phyloP scores from a whole-genome alignment of 2,329 filamentous ascomycete genomes.

The Fusarium tanahbumbuense region DNA sequence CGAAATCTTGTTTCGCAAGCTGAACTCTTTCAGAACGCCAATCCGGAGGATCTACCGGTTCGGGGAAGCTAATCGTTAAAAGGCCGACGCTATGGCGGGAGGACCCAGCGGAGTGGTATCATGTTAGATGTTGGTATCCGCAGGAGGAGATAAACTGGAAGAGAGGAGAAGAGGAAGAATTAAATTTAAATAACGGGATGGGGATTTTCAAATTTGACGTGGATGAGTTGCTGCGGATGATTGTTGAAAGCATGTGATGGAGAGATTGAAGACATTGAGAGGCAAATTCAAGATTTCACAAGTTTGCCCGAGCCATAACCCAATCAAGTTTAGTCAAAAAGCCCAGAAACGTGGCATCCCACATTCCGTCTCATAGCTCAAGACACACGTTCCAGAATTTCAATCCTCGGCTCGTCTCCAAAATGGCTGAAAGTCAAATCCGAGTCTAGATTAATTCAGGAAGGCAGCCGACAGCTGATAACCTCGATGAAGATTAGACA shows the following conservation, averaged over 20 bases:
- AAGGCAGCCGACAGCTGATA: not conserved
- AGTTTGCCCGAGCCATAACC: too few species aligned
- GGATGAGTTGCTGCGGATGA: not conserved
- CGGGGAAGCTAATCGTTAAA: not conserved
- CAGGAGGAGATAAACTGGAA: too few species aligned
- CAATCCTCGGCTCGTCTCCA: not conserved
- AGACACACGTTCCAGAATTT: not conserved
- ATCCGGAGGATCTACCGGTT: conserved; percentile 3
- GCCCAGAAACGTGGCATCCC: conserved; percentile 2
- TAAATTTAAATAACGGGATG: too few species aligned
- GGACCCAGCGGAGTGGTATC: conserved; percentile 3
- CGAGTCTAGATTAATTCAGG: not conserved
- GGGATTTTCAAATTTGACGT: too few species aligned
- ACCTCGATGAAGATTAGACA: not conserved
- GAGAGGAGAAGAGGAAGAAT: too few species aligned
- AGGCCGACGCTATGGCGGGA: not conserved
- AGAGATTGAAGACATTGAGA: not conserved
- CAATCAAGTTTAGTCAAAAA: not conserved
- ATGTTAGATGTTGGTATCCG: too few species aligned
- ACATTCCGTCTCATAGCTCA: not conserved
- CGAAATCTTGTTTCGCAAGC: not conserved
- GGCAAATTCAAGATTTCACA: not conserved
- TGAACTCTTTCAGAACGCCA: not conserved
- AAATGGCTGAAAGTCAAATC: not conserved
- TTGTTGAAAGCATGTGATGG: not conserved